A percentile compares a stretch with the other conserved stretches of the same genome.
phyloP scores from a whole-genome alignment of 164 flowering plant species.

The Chimonanthus salicifolius region DNA sequence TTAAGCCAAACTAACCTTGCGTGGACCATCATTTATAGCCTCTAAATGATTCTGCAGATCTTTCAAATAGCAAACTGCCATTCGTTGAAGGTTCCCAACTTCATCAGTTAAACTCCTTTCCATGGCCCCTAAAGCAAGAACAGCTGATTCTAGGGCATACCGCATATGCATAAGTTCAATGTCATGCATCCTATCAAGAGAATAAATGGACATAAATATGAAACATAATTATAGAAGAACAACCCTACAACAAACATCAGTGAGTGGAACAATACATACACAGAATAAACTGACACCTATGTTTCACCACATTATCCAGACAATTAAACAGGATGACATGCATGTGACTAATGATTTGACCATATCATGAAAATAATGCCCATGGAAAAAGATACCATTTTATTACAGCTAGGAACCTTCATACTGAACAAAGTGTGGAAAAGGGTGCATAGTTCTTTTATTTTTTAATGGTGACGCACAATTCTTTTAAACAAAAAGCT shows the following conservation, averaged over 20 bases:
- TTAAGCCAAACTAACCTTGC: conserved; percentile 56
- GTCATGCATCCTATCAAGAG: conserved; percentile 72
- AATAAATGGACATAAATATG: conserved; percentile 3
- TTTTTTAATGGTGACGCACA: too few species aligned
- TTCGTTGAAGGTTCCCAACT: conserved; percentile 30
- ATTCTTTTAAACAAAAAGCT: too few species aligned
- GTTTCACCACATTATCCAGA: background rate
- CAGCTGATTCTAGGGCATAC: conserved; percentile 76
- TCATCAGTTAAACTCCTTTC: conserved; percentile 43
- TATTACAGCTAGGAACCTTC: too few species aligned
- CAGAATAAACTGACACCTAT: background rate
- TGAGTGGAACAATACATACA: background rate
- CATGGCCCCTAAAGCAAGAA: conserved; percentile 84
- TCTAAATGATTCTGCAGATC: conserved; percentile 72
- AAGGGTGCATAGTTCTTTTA: too few species aligned
- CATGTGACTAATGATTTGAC: background rate
- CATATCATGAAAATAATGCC: background rate
- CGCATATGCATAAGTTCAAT: conserved; percentile 98
- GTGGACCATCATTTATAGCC: conserved; percentile 58
- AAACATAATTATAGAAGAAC: conserved; percentile 7
- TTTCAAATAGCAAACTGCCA: conserved; percentile 49
- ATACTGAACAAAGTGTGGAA: too few species aligned
- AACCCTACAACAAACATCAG: background rate
- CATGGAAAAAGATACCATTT: too few species aligned
- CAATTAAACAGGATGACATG: background rate